phyloP scores from a whole-genome alignment of 169 alveolate species.

The Plasmodium vivax region DNA sequence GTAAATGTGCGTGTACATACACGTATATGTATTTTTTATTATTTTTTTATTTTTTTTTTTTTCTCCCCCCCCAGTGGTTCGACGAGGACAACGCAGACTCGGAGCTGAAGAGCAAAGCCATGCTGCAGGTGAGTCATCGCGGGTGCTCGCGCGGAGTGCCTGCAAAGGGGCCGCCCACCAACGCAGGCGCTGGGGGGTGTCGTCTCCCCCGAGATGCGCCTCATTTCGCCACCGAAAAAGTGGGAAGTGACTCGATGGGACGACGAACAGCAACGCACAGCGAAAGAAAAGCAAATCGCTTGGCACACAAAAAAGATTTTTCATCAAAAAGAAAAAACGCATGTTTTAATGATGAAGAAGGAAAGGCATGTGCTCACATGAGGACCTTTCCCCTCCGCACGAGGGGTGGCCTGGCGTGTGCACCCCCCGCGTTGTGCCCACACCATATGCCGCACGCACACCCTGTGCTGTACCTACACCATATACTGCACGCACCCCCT shows the following conservation, averaged over 20 bases:
- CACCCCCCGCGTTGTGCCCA: neutral
- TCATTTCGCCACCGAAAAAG: neutral
- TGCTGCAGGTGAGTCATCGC: slow-evolving; percentile 62
- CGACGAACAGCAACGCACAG: neutral
- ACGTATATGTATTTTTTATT: neutral
- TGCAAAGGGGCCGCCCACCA: neutral
- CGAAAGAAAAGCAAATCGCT: neutral
- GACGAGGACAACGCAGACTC: slow-evolving; percentile 37
- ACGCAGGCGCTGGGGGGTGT: neutral
- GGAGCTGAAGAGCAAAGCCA: slow-evolving; percentile 70
- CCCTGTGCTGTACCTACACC: neutral
- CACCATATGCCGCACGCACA: neutral
- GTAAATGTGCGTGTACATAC: neutral
- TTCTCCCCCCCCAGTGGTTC: slow-evolving; percentile 52
- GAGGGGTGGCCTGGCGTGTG: neutral
- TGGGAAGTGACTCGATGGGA: slow-evolving; percentile 1
- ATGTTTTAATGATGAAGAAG: slow-evolving; percentile 58
- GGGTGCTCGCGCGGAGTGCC: neutral
- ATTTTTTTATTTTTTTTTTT: neutral
- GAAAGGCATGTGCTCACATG: slow-evolving; percentile 76
- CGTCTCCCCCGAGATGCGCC: neutral
- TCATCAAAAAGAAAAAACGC: slow-evolving; percentile 48
- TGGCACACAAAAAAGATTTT: slow-evolving; percentile 32
- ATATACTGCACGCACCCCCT: neutral
- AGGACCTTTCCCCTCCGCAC: neutral